Base-by-base conservation (phyloP, 176 grass and related monocot genomes). In the Musa schizocarpa region DNA sequence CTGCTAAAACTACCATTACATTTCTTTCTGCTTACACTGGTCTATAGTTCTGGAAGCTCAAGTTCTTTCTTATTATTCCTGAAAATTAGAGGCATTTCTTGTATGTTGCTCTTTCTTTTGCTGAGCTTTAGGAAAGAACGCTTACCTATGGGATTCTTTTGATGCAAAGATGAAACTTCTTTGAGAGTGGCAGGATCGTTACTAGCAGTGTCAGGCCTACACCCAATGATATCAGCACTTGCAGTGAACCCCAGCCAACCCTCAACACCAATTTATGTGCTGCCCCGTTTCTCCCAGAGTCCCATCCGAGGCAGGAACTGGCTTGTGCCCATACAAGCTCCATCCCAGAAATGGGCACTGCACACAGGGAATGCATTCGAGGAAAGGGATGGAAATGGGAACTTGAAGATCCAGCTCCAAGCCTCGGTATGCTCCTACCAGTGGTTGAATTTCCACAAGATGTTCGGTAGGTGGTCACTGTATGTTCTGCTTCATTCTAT, bases 331-430 rank as follows among this genome's bases (percentile, higher is more conserved):
- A 67, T 94, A 57, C 84, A 94, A 82, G 84, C 78, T 61, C 88
- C 95, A 27, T 57, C 74, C 63, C 95, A 94, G 81, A 79, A 87
- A 21, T 99, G 95, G 95, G 68, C 78, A 1, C 56, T 89, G 66
- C 95, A 99, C 85, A 26, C 87, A 19, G 90, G 86, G 54, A 99
- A 99, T 74, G 90, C 95, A 25, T 99, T 91, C 49, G 90, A 99
- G 83, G 86, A 99, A 78, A 86, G 68, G 50, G 82, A 86, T 52
- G 80, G n/a, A 54, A 12, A 29, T 3, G 88, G 88, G 10, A 86
- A 86, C 81, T 1, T 74, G 6, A 77, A 43, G 69, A 57, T 99
- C 6, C 82, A 76, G 48, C 53, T 94, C n/a, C 90, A 91, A 25
- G 83, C 87, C 70, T 91, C 90, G 1, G 82, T 75, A 26, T 99